These are phyloP conservation scores for Paramecium pentaurelia DNA, from an alignment of 73 alveolate species.

Conservation along the genomic window DNA sequence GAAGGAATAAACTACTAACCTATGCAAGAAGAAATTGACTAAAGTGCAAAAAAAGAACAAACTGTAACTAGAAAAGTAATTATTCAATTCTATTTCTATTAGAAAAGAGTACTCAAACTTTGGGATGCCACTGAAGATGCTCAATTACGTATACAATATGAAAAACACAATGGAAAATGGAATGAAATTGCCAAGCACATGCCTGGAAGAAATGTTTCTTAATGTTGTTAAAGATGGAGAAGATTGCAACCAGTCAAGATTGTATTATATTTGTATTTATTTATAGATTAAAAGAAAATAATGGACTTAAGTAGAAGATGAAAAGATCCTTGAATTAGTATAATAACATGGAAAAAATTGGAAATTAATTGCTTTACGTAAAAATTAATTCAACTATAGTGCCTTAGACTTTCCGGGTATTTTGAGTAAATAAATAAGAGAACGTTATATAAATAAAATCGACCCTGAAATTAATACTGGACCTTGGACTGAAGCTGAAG, in stretches of 20 bases:
- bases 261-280: not conserved
- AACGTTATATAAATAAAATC: constrained; percentile 96
- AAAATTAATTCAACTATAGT: constrained; percentile 50
- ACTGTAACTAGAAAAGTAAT: not conserved
- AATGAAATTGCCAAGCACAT: constrained; percentile 55
- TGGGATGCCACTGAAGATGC: constrained; percentile 53
- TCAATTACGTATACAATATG: not conserved
- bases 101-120: constrained; percentile 4
- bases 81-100: not conserved
- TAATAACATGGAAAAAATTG: constrained; percentile 58
- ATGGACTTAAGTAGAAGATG: constrained; percentile 56
- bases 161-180: constrained; percentile 54
- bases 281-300: constrained; percentile 35
- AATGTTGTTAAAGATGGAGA: constrained; percentile 63
- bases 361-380: constrained; percentile 54
- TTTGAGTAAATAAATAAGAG: constrained; percentile 94
- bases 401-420: constrained; percentile 48
- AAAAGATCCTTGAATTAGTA: constrained; percentile 45
- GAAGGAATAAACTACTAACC: not conserved
- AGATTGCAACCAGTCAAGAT: constrained; percentile 48
- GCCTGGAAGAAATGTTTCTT: constrained; percentile 60
- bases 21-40: not conserved
- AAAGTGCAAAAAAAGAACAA: not conserved
- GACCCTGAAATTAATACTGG: constrained; percentile 91
- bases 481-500: constrained; percentile 92